Conservation (phyloP, 805 yeast genomes). For the Schwanniomyces occidentalis region DNA sequence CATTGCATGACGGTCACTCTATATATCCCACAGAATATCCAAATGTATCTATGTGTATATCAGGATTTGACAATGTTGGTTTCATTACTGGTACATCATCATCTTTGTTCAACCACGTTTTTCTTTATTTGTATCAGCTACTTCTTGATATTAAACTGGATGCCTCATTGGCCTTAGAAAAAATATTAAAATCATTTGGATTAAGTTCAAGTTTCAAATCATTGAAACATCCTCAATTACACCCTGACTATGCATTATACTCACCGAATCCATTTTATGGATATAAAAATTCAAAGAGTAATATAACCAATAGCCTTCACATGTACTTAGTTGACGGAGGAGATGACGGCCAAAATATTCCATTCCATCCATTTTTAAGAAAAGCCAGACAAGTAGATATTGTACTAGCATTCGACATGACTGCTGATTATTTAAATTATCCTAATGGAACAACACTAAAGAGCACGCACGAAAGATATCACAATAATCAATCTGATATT, state of each 20-base stretch:
- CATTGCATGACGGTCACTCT: conserved; percentile 45
- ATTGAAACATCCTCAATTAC: conserved; percentile 29
- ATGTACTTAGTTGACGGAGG: conserved; percentile 48
- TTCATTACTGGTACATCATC: conserved; percentile 66
- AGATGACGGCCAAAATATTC: conserved; percentile 50
- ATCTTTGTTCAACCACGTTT: conserved; percentile 56
- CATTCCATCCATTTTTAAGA: conserved; percentile 46
- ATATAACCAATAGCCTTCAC: conserved; percentile 16
- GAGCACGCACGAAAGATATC: conserved; percentile 37
- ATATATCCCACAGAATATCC: conserved; percentile 18
- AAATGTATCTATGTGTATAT: conserved; percentile 40
- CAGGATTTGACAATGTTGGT: conserved; percentile 59
- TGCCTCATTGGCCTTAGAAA: conserved; percentile 33
- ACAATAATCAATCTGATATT: conserved; percentile 11
- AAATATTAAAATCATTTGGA: conserved; percentile 46
- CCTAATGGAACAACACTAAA: conserved; percentile 60
- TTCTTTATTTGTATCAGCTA: conserved; percentile 48
- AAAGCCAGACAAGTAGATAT: conserved; percentile 36
- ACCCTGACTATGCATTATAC: conserved; percentile 59
- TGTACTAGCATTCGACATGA: conserved; percentile 42
- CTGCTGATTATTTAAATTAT: conserved; percentile 53
- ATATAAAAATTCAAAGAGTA: conserved; percentile 8
- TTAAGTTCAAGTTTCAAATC: conserved; percentile 28
- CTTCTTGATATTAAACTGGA: conserved; percentile 32
- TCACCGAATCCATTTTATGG: conserved; percentile 64